Percentiles rank a stretch among this genome's conserved stretches.
Evolutionary conservation across 768 basidiomycete genomes (phyloP).

Genomic region (Serpula lacrymans): DNA sequence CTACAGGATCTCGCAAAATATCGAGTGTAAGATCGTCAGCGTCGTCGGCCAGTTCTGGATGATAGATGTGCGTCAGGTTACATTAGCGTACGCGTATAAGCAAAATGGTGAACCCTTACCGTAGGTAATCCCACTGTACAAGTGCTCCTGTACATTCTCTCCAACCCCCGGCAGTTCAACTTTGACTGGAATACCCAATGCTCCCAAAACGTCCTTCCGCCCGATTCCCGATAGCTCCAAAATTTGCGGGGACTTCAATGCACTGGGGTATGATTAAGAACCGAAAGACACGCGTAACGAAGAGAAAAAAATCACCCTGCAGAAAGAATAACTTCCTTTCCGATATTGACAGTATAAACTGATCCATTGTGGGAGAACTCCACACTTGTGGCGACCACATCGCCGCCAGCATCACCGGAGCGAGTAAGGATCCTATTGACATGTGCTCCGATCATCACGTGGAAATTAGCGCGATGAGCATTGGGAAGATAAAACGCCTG

Average conservation of each 20-base stretch:
- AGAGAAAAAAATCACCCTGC: constrained; percentile 30
- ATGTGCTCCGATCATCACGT: constrained; percentile 21
- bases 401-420: constrained; percentile 4
- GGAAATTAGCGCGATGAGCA: constrained; percentile 25
- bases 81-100: neutral
- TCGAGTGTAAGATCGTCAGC: constrained; percentile 25
- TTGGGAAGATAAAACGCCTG: constrained; percentile 22
- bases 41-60: constrained; percentile 27
- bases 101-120: constrained; percentile 15
- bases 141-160: constrained; percentile 53
- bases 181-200: constrained; percentile 34
- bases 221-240: constrained; percentile 62
- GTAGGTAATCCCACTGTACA: constrained; percentile 18
- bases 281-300: neutral
- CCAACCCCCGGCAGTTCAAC: constrained; percentile 41
- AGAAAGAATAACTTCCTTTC: constrained; percentile 49
- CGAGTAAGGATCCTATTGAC: constrained; percentile 25
- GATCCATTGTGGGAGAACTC: constrained; percentile 35
- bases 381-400: constrained; percentile 43
- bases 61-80: neutral
- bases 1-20: constrained; percentile 22
- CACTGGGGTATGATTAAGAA: constrained; percentile 11
- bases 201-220: constrained; percentile 34
- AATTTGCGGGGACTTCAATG: constrained; percentile 47
- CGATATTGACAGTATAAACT: constrained; percentile 34